phyloP scores from a whole-genome alignment of 305 asterid species.

The Fraxinus angustifolia region DNA sequence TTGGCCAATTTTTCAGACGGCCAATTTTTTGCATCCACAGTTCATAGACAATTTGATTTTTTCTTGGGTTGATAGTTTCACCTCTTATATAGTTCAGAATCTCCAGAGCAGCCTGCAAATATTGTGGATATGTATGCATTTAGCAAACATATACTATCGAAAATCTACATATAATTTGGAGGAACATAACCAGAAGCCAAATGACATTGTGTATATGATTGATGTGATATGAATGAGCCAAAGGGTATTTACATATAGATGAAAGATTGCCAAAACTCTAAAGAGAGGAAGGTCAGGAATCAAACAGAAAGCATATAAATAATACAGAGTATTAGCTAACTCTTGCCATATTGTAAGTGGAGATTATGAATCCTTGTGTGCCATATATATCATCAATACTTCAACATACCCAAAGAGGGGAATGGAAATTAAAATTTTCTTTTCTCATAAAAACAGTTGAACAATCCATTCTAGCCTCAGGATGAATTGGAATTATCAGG shows the following conservation, averaged over 20 bases:
- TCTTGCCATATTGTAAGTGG: not conserved
- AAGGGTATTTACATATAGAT: not conserved
- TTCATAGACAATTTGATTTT: conserved; percentile 47
- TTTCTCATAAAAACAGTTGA: not conserved
- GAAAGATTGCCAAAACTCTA: not conserved
- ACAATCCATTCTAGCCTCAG: not conserved
- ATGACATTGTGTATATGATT: not conserved
- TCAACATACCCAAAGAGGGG: not conserved
- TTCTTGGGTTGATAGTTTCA: conserved; percentile 29
- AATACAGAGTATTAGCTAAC: not conserved
- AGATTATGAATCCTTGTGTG: not conserved
- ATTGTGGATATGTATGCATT: not conserved
- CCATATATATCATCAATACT: not conserved
- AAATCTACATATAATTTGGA: not conserved
- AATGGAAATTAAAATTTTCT: not conserved
- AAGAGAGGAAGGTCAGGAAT: not conserved
- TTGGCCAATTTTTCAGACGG: conserved; percentile 30
- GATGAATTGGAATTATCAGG: not conserved
- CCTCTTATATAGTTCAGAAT: conserved; percentile 49
- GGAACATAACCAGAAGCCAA: not conserved
- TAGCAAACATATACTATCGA: not conserved
- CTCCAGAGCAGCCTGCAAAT: conserved; percentile 64
- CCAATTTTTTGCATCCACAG: conserved; percentile 73
- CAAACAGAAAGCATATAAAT: not conserved
- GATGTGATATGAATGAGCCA: not conserved